Conservation (phyloP, 2,329 filamentous ascomycete genomes). For the Arthrobotrys pseudoclavata region DNA sequence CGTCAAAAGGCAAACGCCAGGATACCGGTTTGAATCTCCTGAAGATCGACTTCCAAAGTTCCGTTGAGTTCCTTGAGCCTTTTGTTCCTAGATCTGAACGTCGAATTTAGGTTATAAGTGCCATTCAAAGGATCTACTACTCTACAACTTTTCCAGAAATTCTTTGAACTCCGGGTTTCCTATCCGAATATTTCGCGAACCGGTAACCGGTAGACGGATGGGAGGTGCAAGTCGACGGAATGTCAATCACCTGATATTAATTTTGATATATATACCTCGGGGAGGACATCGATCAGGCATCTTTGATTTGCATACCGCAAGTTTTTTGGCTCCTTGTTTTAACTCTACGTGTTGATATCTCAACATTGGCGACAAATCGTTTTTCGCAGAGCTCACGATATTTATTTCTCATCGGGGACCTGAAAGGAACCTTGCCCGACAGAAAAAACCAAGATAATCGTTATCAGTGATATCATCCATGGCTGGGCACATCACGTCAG, state of each 20-base stretch:
- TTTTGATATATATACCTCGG: conserved; percentile 5
- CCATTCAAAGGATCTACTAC: background rate
- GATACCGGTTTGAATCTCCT: background rate
- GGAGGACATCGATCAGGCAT: conserved; percentile 22
- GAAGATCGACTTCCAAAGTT: conserved; percentile 13
- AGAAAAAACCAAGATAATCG: background rate
- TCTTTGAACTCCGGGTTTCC: conserved; percentile 7
- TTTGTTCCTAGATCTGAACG: conserved; percentile 7
- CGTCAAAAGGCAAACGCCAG: background rate
- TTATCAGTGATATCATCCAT: conserved; percentile 22
- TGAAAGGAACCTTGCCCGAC: background rate
- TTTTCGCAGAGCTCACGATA: conserved; percentile 10
- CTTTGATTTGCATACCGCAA: background rate
- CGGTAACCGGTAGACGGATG: background rate
- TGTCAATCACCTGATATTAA: conserved; percentile 13
- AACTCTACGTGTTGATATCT: background rate
- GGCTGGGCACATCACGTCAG: background rate
- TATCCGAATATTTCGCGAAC: conserved; percentile 4
- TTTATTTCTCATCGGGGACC: background rate
- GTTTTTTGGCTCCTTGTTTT: background rate
- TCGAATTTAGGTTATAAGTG: conserved; percentile 1
- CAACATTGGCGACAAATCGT: too few species aligned
- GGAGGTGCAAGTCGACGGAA: background rate
- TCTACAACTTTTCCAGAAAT: background rate
- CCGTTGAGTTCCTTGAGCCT: background rate